Evolutionary conservation across 202 grass and related monocot genomes (phyloP).

Genomic region (Alloteropsis angusta): DNA sequence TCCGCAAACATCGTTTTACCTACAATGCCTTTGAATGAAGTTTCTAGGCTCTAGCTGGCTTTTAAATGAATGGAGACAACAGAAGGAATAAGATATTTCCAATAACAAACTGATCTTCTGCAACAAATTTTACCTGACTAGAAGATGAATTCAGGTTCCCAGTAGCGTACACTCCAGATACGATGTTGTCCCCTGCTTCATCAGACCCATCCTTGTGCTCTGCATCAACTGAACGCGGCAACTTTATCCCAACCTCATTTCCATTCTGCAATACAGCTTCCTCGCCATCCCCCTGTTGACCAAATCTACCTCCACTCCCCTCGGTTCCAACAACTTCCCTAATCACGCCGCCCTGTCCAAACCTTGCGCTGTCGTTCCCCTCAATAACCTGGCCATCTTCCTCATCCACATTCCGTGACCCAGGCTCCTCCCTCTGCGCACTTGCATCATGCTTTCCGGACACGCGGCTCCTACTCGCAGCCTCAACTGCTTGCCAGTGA

Average conservation of each 20-base stretch:
- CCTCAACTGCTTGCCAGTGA: slow-evolving; percentile 33
- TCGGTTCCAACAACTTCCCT: slow-evolving; percentile 10
- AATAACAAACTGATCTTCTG: background rate
- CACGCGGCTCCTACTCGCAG: background rate
- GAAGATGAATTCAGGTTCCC: background rate
- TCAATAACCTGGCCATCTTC: background rate
- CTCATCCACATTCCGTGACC: background rate
- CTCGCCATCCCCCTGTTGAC: background rate
- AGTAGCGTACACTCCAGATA: background rate
- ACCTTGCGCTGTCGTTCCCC: slow-evolving; percentile 1
- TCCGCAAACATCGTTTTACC: background rate
- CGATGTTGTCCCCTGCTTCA: background rate
- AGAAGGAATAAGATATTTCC: background rate
- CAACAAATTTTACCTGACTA: slow-evolving; percentile 14
- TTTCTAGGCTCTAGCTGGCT: background rate
- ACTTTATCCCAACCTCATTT: background rate
- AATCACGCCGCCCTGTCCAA: background rate
- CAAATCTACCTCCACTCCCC: background rate
- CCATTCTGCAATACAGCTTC: background rate
- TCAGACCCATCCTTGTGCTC: background rate
- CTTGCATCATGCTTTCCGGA: background rate
- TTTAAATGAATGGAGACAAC: background rate
- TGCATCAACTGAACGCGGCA: background rate
- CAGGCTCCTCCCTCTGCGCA: background rate
- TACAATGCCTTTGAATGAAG: background rate